Percentiles rank a stretch among this genome's conserved stretches.
Conservation (phyloP, 129 eudicot species). For the Silybum marianum region DNA sequence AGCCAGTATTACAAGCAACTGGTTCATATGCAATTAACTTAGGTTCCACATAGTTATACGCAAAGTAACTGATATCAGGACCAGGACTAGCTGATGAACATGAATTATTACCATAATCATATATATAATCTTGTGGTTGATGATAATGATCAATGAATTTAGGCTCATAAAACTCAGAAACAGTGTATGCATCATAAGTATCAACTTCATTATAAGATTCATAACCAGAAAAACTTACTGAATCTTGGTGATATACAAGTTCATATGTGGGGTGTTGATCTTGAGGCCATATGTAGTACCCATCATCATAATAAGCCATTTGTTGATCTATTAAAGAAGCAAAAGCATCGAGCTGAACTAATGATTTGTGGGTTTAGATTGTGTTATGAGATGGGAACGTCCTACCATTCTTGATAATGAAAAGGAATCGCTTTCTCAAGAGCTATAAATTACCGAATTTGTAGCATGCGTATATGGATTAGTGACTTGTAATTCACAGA, state of each 20-base stretch:
- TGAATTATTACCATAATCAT: background rate
- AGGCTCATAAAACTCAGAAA: constrained; percentile 25
- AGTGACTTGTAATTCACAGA: background rate
- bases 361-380: constrained; percentile 2
- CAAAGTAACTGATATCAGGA: constrained; percentile 35
- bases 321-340: constrained; percentile 7
- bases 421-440: background rate
- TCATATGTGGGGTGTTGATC: constrained; percentile 20
- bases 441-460: background rate
- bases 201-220: constrained; percentile 29
- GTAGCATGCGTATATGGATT: background rate
- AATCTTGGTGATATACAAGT: constrained; percentile 31
- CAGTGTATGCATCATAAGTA: constrained; percentile 20
- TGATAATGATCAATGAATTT: constrained; percentile 8
- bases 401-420: background rate
- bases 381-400: background rate
- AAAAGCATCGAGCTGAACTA: background rate
- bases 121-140: background rate
- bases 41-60: constrained; percentile 33
- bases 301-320: constrained; percentile 60
- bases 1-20: constrained; percentile 24
- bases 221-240: constrained; percentile 25
- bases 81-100: background rate
- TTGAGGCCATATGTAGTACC: constrained; percentile 45
- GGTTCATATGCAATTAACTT: constrained; percentile 46